Evolutionary conservation across 352 stramenopile genomes (phyloP), one percentile per base, ranked within the genome.

Genomic region (Aphanomyces astaci): DNA sequence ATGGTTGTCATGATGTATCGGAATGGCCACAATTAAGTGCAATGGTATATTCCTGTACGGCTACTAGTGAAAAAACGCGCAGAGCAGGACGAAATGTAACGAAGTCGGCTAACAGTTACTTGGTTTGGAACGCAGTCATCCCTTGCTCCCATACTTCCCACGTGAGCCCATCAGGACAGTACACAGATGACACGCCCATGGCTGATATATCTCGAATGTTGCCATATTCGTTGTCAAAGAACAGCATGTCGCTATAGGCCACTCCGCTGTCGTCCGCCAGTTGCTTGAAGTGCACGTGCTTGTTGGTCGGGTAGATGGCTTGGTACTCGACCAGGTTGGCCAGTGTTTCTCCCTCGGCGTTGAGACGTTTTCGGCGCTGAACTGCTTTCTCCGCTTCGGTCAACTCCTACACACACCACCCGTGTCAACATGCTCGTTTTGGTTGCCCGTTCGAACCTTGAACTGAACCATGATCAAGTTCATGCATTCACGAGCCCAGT

Each of bases 161-260:
- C 2, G 73, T 92, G 15, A 96, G 72, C 25, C 88, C 88, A 25
- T 90, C 73, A 0, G 86, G 88, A 62, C 81, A 93, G 72, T 92
- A 93, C 5, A 69, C 81, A 25, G 85, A 91, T 17, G 84, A 81
- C 19, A 96, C 87, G 11, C 87, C 87, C 3, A 96, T 66, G 24
- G 69, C 59, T 22, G 77, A 67, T 27, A 96, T 81, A 60, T 89
- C 75, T 22, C 71, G 52, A 53, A 91, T 88, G 75, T 96, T 96
- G 67, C 82, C 78, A 36, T 78, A 80, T 73, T 96, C 87, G 68
- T 96, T 96, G 78, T 98, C 95, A 75, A 98, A 98, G 78, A 98
- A 98, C 36, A 98, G 79, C 95, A 98, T 98, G 64, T 95, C 82
- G 74, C 96, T 81, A 73, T 97, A 98, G 27, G 75, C 74, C 53